Evolutionary conservation across 306 rosid genomes (phyloP).

Genomic region (Lablab purpureus): DNA sequence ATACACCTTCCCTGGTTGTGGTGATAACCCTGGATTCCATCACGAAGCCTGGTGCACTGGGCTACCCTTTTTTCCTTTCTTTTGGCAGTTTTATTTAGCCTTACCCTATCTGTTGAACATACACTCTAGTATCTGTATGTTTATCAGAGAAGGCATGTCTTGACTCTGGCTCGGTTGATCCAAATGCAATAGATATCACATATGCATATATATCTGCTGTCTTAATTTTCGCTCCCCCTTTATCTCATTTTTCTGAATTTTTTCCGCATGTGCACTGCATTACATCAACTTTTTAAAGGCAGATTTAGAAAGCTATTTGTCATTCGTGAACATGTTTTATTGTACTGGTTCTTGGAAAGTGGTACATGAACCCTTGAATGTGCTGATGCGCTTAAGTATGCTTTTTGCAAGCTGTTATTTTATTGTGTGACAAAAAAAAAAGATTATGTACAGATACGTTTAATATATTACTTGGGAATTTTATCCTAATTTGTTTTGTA

Average conservation of each 20-base stretch:
- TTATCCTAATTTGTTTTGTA: constrained; percentile 12
- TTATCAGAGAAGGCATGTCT: not conserved
- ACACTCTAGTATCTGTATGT: constrained; percentile 3
- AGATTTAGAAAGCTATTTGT: not conserved
- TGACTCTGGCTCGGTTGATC: constrained; percentile 2
- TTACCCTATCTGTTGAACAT: constrained; percentile 1
- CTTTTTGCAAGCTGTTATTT: not conserved
- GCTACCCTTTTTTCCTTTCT: not conserved
- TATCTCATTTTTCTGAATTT: not conserved
- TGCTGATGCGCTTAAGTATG: not conserved
- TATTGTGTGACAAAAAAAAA: not conserved
- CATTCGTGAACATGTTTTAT: not conserved
- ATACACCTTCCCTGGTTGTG: not conserved
- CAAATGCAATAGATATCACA: constrained; percentile 16
- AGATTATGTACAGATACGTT: not conserved
- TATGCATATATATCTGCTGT: not conserved
- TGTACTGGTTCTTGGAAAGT: constrained; percentile 9
- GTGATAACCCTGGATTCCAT: not conserved
- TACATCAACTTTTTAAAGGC: not conserved
- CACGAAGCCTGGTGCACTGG: not conserved
- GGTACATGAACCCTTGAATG: not conserved
- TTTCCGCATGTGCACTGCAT: not conserved
- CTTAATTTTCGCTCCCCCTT: not conserved
- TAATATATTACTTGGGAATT: not conserved
- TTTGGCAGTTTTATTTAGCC: constrained; percentile 1